Evolutionary conservation across 805 yeast genomes (phyloP).

Genomic region (Lipomyces starkeyi): DNA sequence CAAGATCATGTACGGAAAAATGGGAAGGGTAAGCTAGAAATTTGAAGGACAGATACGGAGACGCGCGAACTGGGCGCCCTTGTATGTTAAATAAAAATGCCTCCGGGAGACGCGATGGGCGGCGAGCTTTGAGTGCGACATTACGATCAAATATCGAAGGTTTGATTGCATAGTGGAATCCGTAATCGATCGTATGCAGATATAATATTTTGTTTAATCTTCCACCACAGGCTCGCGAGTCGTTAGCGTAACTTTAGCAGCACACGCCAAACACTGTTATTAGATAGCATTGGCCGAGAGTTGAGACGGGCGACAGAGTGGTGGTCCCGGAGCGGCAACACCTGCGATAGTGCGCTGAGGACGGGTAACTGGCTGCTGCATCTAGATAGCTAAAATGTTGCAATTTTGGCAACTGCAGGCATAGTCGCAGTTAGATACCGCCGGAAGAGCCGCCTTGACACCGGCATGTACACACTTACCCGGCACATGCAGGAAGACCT

Average conservation of each 20-base stretch:
- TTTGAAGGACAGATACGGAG: background rate
- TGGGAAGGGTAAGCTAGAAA: background rate
- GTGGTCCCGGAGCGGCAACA: background rate
- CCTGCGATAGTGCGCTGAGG: background rate
- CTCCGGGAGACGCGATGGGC: conserved; percentile 4
- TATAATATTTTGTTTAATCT: background rate
- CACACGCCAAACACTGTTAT: background rate
- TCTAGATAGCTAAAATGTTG: background rate
- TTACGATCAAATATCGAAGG: background rate
- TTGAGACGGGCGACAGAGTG: conserved; percentile 3
- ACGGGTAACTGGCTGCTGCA: background rate
- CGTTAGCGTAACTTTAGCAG: background rate
- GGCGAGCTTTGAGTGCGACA: background rate
- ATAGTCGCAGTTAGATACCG: background rate
- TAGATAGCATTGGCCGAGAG: background rate
- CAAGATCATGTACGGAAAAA: background rate
- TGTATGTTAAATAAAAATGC: background rate
- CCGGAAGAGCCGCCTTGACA: too few relatives aligned
- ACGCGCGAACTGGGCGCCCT: background rate
- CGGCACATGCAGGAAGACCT: too few relatives aligned
- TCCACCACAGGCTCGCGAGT: background rate
- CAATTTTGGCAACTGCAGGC: background rate
- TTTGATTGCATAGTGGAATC: conserved; percentile 9
- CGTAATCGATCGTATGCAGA: background rate
- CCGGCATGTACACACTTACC: too few relatives aligned